Evolutionary conservation across 495 filamentous ascomycete genomes (phyloP), one percentile per base, ranked within the genome.

Genomic region (Penicillium odoratum): DNA sequence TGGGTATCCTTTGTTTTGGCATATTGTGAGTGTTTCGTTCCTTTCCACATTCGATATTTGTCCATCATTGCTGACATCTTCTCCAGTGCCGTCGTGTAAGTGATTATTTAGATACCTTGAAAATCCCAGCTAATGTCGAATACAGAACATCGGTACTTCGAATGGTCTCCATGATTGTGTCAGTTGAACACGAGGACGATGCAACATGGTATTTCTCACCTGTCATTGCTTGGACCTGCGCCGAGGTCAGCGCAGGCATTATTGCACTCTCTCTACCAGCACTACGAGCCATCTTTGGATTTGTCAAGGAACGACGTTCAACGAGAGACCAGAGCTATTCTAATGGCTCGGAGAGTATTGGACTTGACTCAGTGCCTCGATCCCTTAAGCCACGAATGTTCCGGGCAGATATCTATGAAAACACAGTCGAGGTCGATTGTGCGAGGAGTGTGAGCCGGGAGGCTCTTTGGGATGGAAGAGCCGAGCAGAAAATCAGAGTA

Each of bases 181-280:
- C 58, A 4, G 15, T 66, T 11, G n/a, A 58, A 8, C 36, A 62
- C 13, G 33, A 52, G n/a, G 13, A 38, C 2, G 63, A 68, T 21
- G 36, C 45, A 16, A 68, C 58, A 4, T 63, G 63, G 63, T 66
- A 61, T 25, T 61, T 68, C 50, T 65, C 63, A 4, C 46, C 49
- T 4, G 63, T 68, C 9, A 54, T 68, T 36, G 58, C 48, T 7
- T 63, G 63, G 63, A 51, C 60, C 5, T 29, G 46, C 18, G 51
- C 60, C 7, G 63, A 68, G 25, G 48, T 63, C 43, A 55, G 51
- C 38, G 44, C 60, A 26, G 56, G 45, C 6, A 68, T 66, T 8
- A 53, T 66, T 43, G 66, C 60, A 4, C 54, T 68, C 10, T 68
- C 63, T 6, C 49, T 68, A 9, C 60, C 63, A 3, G 54, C 65